Evolutionary conservation across 495 filamentous ascomycete genomes (phyloP).

Genomic region (Podospora anserina): DNA sequence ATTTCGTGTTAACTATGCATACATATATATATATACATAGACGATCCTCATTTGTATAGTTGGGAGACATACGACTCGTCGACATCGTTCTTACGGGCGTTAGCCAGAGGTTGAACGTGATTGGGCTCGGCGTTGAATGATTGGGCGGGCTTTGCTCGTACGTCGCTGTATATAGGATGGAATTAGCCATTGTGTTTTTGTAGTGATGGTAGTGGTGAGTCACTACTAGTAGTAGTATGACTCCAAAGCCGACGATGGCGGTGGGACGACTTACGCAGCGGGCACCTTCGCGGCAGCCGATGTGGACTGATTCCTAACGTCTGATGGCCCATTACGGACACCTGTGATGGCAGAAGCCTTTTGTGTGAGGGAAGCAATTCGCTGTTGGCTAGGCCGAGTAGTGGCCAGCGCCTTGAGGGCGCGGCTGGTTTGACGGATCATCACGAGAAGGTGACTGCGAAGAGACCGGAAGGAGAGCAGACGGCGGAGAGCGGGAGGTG

Average conservation of each 20-base stretch:
- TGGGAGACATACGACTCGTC: slow-evolving; percentile 64
- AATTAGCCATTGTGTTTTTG: slow-evolving; percentile 24
- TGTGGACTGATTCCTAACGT: slow-evolving; percentile 40
- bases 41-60: slow-evolving; percentile 15
- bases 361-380: slow-evolving; percentile 27
- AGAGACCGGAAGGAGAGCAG: slow-evolving; percentile 4
- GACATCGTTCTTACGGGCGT: slow-evolving; percentile 59
- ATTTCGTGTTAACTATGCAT: slow-evolving; percentile 28
- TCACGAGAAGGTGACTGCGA: slow-evolving; percentile 19
- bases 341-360: slow-evolving; percentile 27
- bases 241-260: background rate
- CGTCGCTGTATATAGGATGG: slow-evolving; percentile 29
- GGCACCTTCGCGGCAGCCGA: slow-evolving; percentile 31
- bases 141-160: slow-evolving; percentile 58
- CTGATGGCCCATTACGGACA: slow-evolving; percentile 28
- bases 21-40: slow-evolving; percentile 12
- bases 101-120: slow-evolving; percentile 68
- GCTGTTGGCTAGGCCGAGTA: slow-evolving; percentile 32
- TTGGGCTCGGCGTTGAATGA: slow-evolving; percentile 60
- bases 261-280: slow-evolving; percentile 16
- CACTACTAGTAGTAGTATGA: background rate
- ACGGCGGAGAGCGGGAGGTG: slow-evolving; percentile 19
- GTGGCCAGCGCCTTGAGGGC: slow-evolving; percentile 45
- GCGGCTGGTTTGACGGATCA: slow-evolving; percentile 45
- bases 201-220: background rate